Base-by-base conservation (phyloP, 805 yeast species). In the Cyberlindnera suaveolens region DNA sequence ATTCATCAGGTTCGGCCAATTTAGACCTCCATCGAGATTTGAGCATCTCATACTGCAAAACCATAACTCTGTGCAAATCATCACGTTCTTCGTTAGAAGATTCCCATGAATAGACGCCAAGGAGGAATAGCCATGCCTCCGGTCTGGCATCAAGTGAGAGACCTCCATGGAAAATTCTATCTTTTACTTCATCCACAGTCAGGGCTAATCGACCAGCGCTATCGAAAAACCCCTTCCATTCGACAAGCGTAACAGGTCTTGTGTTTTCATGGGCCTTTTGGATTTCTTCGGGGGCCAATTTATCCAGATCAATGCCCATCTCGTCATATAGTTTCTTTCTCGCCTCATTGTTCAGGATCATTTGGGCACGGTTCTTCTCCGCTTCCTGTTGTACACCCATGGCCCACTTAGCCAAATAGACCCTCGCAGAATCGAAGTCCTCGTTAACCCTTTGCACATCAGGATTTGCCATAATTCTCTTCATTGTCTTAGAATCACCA, bases 391-490 rank as follows among this genome's bases (percentile, higher is more conserved):
- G 93, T 9, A 93, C 93, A 26, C 87, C 87, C 53, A 87, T 74
- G 0, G 98, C 97, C 98, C 98, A 93, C 66, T 89, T 90, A 5
- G 98, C 98, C 46, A 91, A 69, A 61, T 88, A 91, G 4, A 89
- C 84, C 42, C 90, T 75, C 0, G 98, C 98, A 40, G 91, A 80
- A 57, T 90, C 98, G 59, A 90, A 93, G 49, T 91, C 98, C 49
- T 87, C 85, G 45, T 93, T 86, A 20, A 91, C 77, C 43, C 74
- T 77, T 53, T 73, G 75, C 11, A 91, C 95, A 54, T 87, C 95
- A 0, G 96, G 93, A 49, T 82, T 80, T 2, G 31, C 15, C 36
- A 39, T 17, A 6, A 39, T 31, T 11, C 15, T 10, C 43, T 70
- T 74, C 35, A 91, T 67, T 2, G 70, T 67, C 0, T 95, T 93